Evolutionary conservation across 176 grass and related monocot genomes (phyloP).

Genomic region (Phyllostachys edulis): DNA sequence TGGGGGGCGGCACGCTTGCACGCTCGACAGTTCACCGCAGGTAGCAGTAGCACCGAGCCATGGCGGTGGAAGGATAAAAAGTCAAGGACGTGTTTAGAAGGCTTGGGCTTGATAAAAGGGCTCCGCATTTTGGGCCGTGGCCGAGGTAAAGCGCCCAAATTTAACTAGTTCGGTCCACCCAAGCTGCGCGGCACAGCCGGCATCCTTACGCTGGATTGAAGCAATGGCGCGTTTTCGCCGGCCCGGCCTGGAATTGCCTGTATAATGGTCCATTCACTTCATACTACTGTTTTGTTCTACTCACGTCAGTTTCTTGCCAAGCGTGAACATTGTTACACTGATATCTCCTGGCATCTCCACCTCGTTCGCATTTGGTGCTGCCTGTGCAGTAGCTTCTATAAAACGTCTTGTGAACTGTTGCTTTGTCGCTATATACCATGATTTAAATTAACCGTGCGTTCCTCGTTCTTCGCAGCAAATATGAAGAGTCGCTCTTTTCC

Average conservation of each 20-base stretch:
- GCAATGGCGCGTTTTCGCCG: too few species aligned
- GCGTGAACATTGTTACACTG: not conserved
- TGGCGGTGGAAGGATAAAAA: not conserved
- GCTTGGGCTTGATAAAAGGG: not conserved
- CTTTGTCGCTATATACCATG: not conserved
- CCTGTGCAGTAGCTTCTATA: not conserved
- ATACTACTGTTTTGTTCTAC: not conserved
- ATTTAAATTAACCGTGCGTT: not conserved
- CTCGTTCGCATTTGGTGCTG: not conserved
- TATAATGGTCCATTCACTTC: not conserved
- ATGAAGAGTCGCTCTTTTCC: not conserved
- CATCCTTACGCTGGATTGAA: too few species aligned
- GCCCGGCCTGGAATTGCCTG: not conserved
- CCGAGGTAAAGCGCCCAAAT: not conserved
- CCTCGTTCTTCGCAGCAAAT: not conserved
- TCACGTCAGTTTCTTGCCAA: not conserved
- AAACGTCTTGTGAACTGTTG: not conserved
- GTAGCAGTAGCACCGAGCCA: not conserved
- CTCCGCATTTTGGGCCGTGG: not conserved
- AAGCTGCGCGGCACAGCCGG: too few species aligned
- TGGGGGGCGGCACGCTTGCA: not conserved
- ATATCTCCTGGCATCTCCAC: not conserved
- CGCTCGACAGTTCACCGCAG: not conserved
- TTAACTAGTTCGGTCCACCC: not conserved
- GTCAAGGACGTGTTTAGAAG: not conserved